A percentile compares a stretch with the other conserved stretches of the same genome.
phyloP scores from a whole-genome alignment of 768 basidiomycete species.

The Serendipita vermifera region DNA sequence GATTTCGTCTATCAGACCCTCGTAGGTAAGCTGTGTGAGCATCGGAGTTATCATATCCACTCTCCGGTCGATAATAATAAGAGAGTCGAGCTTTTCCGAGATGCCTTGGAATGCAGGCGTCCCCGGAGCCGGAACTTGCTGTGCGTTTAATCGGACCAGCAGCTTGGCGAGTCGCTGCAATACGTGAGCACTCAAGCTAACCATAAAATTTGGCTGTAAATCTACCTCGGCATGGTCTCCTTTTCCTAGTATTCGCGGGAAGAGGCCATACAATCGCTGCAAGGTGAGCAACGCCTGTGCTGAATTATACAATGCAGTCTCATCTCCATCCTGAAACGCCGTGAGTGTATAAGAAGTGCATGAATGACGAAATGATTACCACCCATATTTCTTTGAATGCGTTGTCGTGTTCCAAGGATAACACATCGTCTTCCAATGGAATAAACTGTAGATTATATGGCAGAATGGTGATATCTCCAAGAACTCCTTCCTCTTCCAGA shows the following conservation, averaged over 20 bases:
- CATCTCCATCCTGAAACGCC: conserved; percentile 72
- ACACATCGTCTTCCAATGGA: conserved; percentile 81
- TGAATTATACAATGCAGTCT: conserved; percentile 78
- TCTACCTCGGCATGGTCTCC: conserved; percentile 70
- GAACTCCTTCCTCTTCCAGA: conserved; percentile 92
- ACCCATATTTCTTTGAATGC: conserved; percentile 86
- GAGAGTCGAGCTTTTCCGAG: conserved; percentile 60
- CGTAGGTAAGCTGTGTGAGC: conserved; percentile 90
- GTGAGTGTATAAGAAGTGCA: background rate
- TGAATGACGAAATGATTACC: conserved; percentile 29
- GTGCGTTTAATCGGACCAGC: conserved; percentile 40
- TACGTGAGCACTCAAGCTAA: conserved; percentile 1
- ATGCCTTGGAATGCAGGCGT: conserved; percentile 31
- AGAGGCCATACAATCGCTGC: conserved; percentile 73
- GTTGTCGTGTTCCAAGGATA: conserved; percentile 77
- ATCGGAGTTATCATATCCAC: conserved; percentile 94
- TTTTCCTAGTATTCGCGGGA: conserved; percentile 87
- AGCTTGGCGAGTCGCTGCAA: conserved; percentile 62
- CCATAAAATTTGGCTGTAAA: background rate
- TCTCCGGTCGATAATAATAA: conserved; percentile 81
- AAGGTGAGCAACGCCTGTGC: conserved; percentile 73
- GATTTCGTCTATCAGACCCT: conserved; percentile 89
- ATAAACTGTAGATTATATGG: conserved; percentile 90
- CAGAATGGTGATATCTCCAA: conserved; percentile 81
- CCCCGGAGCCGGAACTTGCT: conserved; percentile 20